A percentile compares a stretch with the other conserved stretches of the same genome.
phyloP scores from a whole-genome alignment of 2,329 filamentous ascomycete species.

The Penicillium sp. region DNA sequence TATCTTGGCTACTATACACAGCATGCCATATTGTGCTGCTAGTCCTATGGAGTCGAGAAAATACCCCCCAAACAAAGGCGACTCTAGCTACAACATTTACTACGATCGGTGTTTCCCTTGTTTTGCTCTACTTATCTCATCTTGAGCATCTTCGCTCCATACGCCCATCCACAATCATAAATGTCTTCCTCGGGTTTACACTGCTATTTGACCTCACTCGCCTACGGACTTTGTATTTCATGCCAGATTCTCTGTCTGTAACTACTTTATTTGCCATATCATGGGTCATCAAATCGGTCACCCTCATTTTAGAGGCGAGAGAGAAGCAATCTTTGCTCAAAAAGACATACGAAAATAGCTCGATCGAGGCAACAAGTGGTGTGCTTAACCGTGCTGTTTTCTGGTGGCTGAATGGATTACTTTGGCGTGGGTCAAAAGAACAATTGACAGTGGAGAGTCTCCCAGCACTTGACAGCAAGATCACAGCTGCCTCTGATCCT shows the following conservation, averaged over 20 bases:
- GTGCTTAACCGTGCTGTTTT: slow-evolving; percentile 31
- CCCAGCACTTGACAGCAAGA: slow-evolving; percentile 37
- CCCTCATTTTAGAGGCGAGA: slow-evolving; percentile 43
- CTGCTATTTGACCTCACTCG: slow-evolving; percentile 17
- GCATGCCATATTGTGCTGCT: too few relatives aligned
- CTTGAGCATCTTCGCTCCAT: slow-evolving; percentile 20
- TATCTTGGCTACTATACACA: too few relatives aligned
- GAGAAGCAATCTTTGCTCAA: slow-evolving; percentile 38
- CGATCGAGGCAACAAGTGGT: slow-evolving; percentile 24
- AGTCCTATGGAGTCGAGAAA: too few relatives aligned
- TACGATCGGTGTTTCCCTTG: slow-evolving; percentile 3
- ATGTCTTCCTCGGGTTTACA: slow-evolving; percentile 10
- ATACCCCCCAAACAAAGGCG: slow-evolving; percentile 14
- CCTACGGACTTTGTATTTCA: slow-evolving; percentile 18
- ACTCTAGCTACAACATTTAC: slow-evolving; percentile 11
- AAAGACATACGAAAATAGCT: slow-evolving; percentile 6
- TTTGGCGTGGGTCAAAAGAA: slow-evolving; percentile 29
- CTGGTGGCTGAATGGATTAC: slow-evolving; percentile 39
- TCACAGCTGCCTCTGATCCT: slow-evolving; percentile 30
- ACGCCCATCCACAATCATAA: slow-evolving; percentile 18
- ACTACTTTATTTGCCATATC: slow-evolving; percentile 8
- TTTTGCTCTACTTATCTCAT: slow-evolving; percentile 16
- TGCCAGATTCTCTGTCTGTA: slow-evolving; percentile 10
- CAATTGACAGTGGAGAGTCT: slow-evolving; percentile 43
- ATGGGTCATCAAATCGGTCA: slow-evolving; percentile 38